These are phyloP conservation scores for Adansonia grandidieri DNA, from an alignment of 441 rosid genomes.

Conservation along the genomic window DNA sequence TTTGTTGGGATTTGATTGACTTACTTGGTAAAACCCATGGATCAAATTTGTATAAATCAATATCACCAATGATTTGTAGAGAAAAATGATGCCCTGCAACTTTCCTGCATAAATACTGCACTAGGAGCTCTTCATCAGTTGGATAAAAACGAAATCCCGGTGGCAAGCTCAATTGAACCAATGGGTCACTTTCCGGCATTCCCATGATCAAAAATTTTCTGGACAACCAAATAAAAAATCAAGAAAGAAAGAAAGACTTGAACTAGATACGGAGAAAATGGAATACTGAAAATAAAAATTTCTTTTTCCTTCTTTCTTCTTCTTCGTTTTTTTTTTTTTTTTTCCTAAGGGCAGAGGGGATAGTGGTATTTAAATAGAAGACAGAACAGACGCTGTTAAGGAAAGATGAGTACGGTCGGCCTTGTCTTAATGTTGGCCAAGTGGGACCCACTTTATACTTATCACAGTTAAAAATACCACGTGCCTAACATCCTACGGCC, in stretches of 20 bases:
- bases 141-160: conserved; percentile 98
- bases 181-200: conserved; percentile 62
- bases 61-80: conserved; percentile 74
- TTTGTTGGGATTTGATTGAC: conserved; percentile 12
- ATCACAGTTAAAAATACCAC: conserved; percentile 46
- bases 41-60: conserved; percentile 91
- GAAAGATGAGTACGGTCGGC: conserved; percentile 74
- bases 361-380: conserved; percentile 36
- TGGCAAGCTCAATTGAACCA: conserved; percentile 80
- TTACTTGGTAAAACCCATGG: conserved; percentile 93
- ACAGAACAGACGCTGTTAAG: not conserved
- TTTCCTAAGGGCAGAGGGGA: not conserved
- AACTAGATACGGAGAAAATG: no score
- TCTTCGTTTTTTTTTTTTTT: not conserved
- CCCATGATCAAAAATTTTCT: conserved; percentile 53
- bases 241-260: not conserved
- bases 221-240: not conserved
- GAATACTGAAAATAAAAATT: not conserved
- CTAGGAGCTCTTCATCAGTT: conserved; percentile 93
- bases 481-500: conserved; percentile 41
- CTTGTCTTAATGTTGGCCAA: conserved; percentile 36
- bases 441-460: conserved; percentile 38
- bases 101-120: conserved; percentile 79
- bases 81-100: conserved; percentile 82
- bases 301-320: not conserved